Base-by-base conservation (phyloP, 2,329 filamentous ascomycete species). In the Didymella keratinophila region DNA sequence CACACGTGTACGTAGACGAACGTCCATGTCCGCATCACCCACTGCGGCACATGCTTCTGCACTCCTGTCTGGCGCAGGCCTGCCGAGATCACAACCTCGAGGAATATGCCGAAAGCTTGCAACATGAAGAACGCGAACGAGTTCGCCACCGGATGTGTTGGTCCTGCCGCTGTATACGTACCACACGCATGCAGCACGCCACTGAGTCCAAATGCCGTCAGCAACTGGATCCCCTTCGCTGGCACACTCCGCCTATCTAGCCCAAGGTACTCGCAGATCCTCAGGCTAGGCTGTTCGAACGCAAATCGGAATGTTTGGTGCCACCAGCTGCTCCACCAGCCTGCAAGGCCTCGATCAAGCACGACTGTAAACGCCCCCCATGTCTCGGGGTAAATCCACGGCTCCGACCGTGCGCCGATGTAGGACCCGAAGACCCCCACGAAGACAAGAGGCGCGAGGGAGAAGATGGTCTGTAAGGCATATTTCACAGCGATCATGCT, bases 301-400 rank as follows among this genome's bases (percentile, higher is more conserved):
- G 86, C 87, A 54, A 87, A 84, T 0, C 93, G 89, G 78, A 97
- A 96, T 2, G 89, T 88, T 77, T 97, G 93, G 75, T 98, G 94
- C 94, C 94, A 97, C 83, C 87, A 94, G 21, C 81, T 82, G 43
- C 90, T 88, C 94, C 94, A 98, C 78, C 89, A 90, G 0, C 93
- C 93, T 0, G 85, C 83, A 2, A 97, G 80, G 0, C 94, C 93
- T 58, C 86, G 81, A 61, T 92, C 86, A 11, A 88, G 76, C 2
- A 93, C 81, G 25, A 81, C 77, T 0, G 68, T 37, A 62, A 83
- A 82, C 2, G 78, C 71, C 0, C 86, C 86, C 76, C 84, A 89
- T 12, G 78, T 75, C n/a, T 83, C 80, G 0, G 84, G 80, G 68
- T 89, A 89, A 61, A 88, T 79, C 85, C 86, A 89, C 2, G 84